Evolutionary conservation across 257 asterid species (phyloP).

Genomic region (Penstemon barbatus): DNA sequence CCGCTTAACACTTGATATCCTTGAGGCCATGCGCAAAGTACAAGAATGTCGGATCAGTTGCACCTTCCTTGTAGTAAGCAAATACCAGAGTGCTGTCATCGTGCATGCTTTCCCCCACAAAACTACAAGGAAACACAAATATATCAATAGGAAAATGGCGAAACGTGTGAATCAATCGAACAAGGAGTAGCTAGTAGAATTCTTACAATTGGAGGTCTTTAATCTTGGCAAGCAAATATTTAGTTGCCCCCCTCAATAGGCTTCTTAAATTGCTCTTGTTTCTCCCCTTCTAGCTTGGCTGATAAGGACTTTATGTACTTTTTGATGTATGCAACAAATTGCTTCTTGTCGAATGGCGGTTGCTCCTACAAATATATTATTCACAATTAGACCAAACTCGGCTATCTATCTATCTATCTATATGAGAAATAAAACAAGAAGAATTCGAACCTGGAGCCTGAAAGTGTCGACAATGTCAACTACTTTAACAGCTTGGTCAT

Average conservation of each 20-base stretch:
- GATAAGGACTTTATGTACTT: conserved; percentile 51
- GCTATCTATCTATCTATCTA: neutral
- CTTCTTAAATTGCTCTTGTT: conserved; percentile 51
- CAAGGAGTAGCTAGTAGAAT: neutral
- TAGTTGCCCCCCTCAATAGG: conserved; percentile 58
- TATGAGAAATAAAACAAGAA: neutral
- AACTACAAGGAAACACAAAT: conserved; percentile 30
- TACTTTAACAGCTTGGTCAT: conserved; percentile 57
- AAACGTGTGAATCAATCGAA: too few relatives aligned
- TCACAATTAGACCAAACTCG: neutral
- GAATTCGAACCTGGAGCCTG: conserved; percentile 76
- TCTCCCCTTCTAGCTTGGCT: conserved; percentile 41
- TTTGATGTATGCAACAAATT: conserved; percentile 55
- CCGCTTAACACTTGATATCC: conserved; percentile 51
- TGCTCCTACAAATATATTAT: conserved; percentile 50
- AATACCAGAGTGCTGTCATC: conserved; percentile 45
- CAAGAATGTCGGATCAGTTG: conserved; percentile 54
- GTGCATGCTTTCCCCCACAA: conserved; percentile 61
- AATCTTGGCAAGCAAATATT: conserved; percentile 50
- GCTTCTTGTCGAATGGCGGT: conserved; percentile 64
- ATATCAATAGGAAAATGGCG: neutral
- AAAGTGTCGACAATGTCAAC: conserved; percentile 67
- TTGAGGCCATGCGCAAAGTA: conserved; percentile 47
- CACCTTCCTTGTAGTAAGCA: conserved; percentile 53
- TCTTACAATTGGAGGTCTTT: conserved; percentile 57